Base-by-base conservation (phyloP, 192 early-diverging fungal genomes). In the Coemansia guatemalensis region DNA sequence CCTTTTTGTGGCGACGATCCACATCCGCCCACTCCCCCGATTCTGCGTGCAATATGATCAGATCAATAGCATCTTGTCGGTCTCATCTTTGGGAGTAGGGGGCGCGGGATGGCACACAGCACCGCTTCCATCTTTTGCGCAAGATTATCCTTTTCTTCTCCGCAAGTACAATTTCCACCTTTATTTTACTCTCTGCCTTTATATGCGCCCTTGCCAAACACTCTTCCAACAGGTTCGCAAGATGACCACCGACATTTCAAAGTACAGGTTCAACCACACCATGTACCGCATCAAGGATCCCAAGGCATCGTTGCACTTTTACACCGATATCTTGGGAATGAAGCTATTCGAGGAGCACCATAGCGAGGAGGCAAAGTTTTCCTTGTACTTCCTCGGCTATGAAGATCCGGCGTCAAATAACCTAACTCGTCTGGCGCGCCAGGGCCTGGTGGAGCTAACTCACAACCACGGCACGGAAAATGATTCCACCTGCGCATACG, bases 211-310 rank as follows among this genome's bases (percentile, higher is more conserved):
- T 12, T 39, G 35, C 9, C 35, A 39, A 39, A 8, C 6, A 8
- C 9, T 39, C 0, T 51, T 62, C 14, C 66, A 62, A 21, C 65
- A 58, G 44, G 22, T 70, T 32, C 54, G 59, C 56, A 81, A 69
- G 49, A 74, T 71, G 71, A 60, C 78, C 33, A 81, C 78, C 41
- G 72, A 81, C 59, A 50, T 74, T 24, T 64, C 78, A 14, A 81
- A 62, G 29, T 81, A 81, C 62, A 51, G 78, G 58, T 74, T 84
- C 82, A 94, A 94, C 83, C 92, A 94, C 80, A 92, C 90, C 21
- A 94, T 92, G 91, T 86, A 89, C 80, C 84, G 91, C 71, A 85
- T 92, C 62, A 92, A 88, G 84, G 91, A 93, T 77, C 88, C 90
- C 49, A 76, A 90, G 67, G 82, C 74, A 18, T 91, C 92, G 9